These are phyloP conservation scores for Diutina pseudorugosa DNA, from an alignment of 1,139 yeast species.

Conservation along the genomic window DNA sequence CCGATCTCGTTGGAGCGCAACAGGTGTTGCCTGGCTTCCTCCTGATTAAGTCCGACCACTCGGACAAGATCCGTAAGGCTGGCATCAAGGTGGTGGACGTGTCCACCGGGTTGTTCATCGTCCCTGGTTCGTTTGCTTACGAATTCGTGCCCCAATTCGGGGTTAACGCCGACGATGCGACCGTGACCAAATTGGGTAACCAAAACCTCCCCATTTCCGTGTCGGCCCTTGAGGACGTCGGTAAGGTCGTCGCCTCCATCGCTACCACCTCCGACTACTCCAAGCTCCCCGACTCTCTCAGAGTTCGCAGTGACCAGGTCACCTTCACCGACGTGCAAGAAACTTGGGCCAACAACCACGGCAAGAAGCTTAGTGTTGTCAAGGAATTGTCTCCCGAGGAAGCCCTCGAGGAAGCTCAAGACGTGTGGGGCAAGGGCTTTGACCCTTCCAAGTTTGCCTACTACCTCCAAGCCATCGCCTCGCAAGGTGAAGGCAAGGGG, in stretches of 20 bases:
- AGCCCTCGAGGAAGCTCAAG: conserved; percentile 19
- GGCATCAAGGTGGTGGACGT: conserved; percentile 45
- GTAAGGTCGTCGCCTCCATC: conserved; percentile 27
- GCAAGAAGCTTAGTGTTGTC: conserved; percentile 20
- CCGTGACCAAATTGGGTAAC: conserved; percentile 31
- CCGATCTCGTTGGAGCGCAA: conserved; percentile 16
- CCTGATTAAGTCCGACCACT: conserved; percentile 24
- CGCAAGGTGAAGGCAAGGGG: conserved; percentile 8
- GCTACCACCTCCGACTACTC: conserved; percentile 20
- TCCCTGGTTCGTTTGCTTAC: conserved; percentile 24
- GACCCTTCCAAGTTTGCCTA: conserved; percentile 12
- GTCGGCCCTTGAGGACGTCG: conserved; percentile 34
- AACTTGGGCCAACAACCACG: conserved; percentile 28
- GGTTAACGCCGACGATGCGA: conserved; percentile 19
- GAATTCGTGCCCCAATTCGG: conserved; percentile 27
- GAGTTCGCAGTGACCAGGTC: conserved; percentile 29
- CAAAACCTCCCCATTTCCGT: conserved; percentile 20
- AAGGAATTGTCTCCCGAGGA: conserved; percentile 14
- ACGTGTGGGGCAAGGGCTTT: conserved; percentile 20
- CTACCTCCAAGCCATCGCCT: conserved; percentile 7
- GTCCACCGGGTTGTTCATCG: conserved; percentile 30
- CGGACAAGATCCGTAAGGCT: conserved; percentile 23
- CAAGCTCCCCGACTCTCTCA: conserved; percentile 32
- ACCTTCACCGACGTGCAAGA: conserved; percentile 26
- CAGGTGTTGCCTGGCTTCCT: conserved; percentile 23